A percentile compares a stretch with the other conserved stretches of the same genome.
These are phyloP conservation scores for Quercus mongolica DNA, from an alignment of 306 rosid genomes.

Conservation along the genomic window DNA sequence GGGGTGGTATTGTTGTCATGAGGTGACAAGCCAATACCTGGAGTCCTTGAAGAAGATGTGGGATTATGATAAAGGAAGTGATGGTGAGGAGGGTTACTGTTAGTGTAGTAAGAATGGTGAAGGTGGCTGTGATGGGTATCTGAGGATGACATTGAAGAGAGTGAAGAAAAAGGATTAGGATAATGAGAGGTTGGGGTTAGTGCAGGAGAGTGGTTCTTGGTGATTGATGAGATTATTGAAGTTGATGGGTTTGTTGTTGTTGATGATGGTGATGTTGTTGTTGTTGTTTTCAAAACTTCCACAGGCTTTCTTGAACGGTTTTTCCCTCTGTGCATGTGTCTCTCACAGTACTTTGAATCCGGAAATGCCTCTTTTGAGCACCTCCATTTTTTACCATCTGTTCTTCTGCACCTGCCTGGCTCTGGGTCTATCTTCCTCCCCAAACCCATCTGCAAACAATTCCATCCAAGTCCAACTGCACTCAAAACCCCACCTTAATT, in stretches of 20 bases:
- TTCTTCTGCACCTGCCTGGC: slow-evolving; percentile 97
- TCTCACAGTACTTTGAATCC: slow-evolving; percentile 95
- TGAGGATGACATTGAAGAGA: slow-evolving; percentile 28
- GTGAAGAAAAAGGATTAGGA: slow-evolving; percentile 29
- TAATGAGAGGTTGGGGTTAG: slow-evolving; percentile 40
- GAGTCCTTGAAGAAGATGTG: slow-evolving; percentile 39
- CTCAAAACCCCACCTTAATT: neutral
- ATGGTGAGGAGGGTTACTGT: slow-evolving; percentile 15
- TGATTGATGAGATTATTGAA: slow-evolving; percentile 42
- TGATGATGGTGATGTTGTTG: slow-evolving; percentile 6
- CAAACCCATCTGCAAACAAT: slow-evolving; percentile 79
- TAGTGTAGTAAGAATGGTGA: slow-evolving; percentile 10
- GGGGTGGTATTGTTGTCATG: slow-evolving; percentile 56
- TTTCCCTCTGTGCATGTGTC: slow-evolving; percentile 99
- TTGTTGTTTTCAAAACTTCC: slow-evolving; percentile 71
- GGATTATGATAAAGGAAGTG: slow-evolving; percentile 33
- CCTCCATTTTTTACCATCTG: slow-evolving; percentile 98
- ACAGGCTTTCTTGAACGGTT: slow-evolving; percentile 99
- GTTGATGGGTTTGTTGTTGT: slow-evolving; percentile 27
- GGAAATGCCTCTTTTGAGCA: slow-evolving; percentile 93
- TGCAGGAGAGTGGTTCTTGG: slow-evolving; percentile 32
- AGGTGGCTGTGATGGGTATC: slow-evolving; percentile 30
- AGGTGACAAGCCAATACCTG: slow-evolving; percentile 44
- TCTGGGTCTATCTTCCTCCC: slow-evolving; percentile 97
- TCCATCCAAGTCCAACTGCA: slow-evolving; percentile 97